These are phyloP conservation scores for Saccharomycopsis javanensis DNA, from an alignment of 805 yeast genomes.

Conservation along the genomic window DNA sequence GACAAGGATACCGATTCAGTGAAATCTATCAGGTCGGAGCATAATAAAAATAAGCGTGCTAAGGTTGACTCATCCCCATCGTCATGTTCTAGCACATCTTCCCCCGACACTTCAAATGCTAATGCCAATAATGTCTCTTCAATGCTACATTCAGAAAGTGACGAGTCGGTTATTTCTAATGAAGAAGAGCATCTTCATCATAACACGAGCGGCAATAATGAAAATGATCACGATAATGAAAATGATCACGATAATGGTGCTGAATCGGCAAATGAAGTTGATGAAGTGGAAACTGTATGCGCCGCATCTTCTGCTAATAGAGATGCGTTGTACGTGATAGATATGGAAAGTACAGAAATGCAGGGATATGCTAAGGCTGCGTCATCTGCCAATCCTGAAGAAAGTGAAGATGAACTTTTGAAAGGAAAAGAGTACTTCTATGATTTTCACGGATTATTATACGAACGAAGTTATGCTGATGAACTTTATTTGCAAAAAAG, in stretches of 20 bases:
- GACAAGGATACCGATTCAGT: slow-evolving; percentile 8
- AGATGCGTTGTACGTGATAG: slow-evolving; percentile 4
- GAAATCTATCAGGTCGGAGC: slow-evolving; percentile 21
- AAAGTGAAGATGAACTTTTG: slow-evolving; percentile 13
- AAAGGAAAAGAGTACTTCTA: slow-evolving; percentile 21
- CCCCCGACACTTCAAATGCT: slow-evolving; percentile 14
- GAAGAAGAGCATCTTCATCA: slow-evolving; percentile 10
- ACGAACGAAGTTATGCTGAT: slow-evolving; percentile 20
- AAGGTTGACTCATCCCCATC: slow-evolving; percentile 9
- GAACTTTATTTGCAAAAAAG: slow-evolving; percentile 25
- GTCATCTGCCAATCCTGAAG: not conserved
- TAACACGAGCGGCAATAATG: slow-evolving; percentile 1
- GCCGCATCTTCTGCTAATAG: slow-evolving; percentile 6
- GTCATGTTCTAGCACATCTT: slow-evolving; percentile 8
- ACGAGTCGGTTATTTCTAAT: slow-evolving; percentile 16
- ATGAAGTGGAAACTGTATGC: slow-evolving; percentile 14
- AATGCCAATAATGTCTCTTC: not conserved
- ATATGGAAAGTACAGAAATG: slow-evolving; percentile 9
- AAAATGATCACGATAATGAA: slow-evolving; percentile 19
- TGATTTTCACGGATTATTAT: slow-evolving; percentile 12
- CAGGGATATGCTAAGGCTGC: not conserved
- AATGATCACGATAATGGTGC: slow-evolving; percentile 15
- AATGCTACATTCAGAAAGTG: slow-evolving; percentile 11
- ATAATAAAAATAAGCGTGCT: slow-evolving; percentile 20
- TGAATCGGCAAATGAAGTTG: slow-evolving; percentile 13